phyloP scores from a whole-genome alignment of 306 rosid species.

The Delonix regia region DNA sequence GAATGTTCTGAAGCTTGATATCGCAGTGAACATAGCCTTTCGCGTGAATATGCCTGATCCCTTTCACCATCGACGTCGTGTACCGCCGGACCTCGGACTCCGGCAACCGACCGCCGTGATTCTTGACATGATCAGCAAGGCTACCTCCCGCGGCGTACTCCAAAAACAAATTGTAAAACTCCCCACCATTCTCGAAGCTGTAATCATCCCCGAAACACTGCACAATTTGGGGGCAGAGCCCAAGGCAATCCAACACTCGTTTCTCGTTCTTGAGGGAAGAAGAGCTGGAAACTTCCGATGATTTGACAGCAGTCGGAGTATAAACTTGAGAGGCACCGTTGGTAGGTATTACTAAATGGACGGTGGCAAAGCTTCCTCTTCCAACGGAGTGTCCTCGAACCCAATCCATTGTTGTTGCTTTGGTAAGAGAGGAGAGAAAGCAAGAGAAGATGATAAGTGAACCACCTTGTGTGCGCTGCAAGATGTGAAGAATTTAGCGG shows the following conservation, averaged over 20 bases:
- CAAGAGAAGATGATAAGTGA: background rate
- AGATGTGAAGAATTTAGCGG: background rate
- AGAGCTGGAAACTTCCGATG: conserved; percentile 43
- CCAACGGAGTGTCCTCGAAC: conserved; percentile 75
- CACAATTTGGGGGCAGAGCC: conserved; percentile 57
- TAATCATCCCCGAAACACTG: conserved; percentile 58
- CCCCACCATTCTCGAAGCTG: conserved; percentile 57
- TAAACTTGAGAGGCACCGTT: background rate
- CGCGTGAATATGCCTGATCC: conserved; percentile 60
- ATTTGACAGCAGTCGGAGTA: conserved; percentile 67
- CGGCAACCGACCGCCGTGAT: conserved; percentile 56
- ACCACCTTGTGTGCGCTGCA: background rate
- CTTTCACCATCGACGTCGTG: conserved; percentile 55
- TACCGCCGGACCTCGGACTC: conserved; percentile 49
- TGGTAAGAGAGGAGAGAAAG: conserved; percentile 22
- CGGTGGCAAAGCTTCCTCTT: conserved; percentile 78
- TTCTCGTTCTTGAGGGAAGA: conserved; percentile 71
- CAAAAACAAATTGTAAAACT: conserved; percentile 61
- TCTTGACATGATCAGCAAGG: conserved; percentile 56
- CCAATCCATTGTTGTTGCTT: conserved; percentile 67
- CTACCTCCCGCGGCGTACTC: conserved; percentile 79
- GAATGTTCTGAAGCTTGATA: conserved; percentile 77
- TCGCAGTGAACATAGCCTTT: conserved; percentile 95
- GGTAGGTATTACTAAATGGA: conserved; percentile 50
- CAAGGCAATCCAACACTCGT: conserved; percentile 52